These are phyloP conservation scores for Aegilops tauschii DNA, from an alignment of 176 grass and related monocot species.

Conservation along the genomic window DNA sequence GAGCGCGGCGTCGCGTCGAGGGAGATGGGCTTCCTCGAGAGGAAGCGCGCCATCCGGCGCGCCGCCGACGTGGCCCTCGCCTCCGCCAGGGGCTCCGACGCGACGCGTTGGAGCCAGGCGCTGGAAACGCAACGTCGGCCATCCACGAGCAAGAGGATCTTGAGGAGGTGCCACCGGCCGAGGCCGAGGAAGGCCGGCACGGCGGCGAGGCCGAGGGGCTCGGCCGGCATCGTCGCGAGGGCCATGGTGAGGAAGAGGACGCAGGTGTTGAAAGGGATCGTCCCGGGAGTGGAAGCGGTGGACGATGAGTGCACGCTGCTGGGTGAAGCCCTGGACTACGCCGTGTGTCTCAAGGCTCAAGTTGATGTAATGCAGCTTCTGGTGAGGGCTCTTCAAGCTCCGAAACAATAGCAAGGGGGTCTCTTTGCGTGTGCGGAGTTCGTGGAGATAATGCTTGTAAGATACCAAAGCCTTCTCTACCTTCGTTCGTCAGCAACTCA, in stretches of 20 bases:
- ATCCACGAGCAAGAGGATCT: slow-evolving; percentile 4
- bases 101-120: slow-evolving; percentile 42
- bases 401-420: slow-evolving; percentile 17
- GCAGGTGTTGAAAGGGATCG: slow-evolving; percentile 41
- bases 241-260: slow-evolving; percentile 45
- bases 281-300: slow-evolving; percentile 61
- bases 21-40: slow-evolving; percentile 42
- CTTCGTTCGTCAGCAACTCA: neutral
- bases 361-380: slow-evolving; percentile 71
- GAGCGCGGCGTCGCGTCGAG: slow-evolving; percentile 24
- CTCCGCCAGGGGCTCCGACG: slow-evolving; percentile 29
- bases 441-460: neutral
- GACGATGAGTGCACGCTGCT: slow-evolving; percentile 63
- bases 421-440: neutral
- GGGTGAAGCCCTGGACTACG: slow-evolving; percentile 75
- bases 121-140: neutral
- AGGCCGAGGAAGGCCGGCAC: slow-evolving; percentile 15
- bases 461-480: too few relatives aligned
- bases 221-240: slow-evolving; percentile 38
- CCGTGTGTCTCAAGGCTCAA: slow-evolving; percentile 61
- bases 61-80: slow-evolving; percentile 57
- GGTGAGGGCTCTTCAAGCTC: slow-evolving; percentile 41
- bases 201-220: neutral
- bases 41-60: slow-evolving; percentile 53
- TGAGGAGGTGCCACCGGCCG: slow-evolving; percentile 21